Conservation (phyloP, 768 basidiomycete species). For the Mycena haematopus region DNA sequence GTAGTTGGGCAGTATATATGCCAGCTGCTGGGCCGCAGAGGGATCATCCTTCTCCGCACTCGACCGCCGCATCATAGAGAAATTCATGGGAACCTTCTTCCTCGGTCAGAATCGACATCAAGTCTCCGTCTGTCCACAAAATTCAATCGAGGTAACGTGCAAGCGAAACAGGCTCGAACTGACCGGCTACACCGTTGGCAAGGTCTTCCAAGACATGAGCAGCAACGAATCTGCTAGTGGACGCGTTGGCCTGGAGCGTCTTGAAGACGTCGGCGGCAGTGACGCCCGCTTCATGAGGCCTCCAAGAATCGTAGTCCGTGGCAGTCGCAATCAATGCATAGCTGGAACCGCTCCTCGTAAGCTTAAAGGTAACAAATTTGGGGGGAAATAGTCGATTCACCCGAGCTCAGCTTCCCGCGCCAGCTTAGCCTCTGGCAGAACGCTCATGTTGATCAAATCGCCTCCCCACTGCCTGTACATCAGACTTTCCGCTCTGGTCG, state of each 20-base stretch:
- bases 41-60: slow-evolving; percentile 46
- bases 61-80: slow-evolving; percentile 74
- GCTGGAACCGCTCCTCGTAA: slow-evolving; percentile 45
- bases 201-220: slow-evolving; percentile 70
- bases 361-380: not conserved
- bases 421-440: slow-evolving; percentile 93
- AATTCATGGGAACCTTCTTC: slow-evolving; percentile 84
- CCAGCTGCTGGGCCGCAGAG: slow-evolving; percentile 58
- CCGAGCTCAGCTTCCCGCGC: slow-evolving; percentile 95
- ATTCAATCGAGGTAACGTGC: not conserved
- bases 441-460: slow-evolving; percentile 96
- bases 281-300: slow-evolving; percentile 78
- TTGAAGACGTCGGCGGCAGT: slow-evolving; percentile 92
- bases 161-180: not conserved
- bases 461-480: slow-evolving; percentile 95
- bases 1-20: slow-evolving; percentile 80
- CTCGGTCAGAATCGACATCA: slow-evolving; percentile 56
- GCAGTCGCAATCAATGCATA: slow-evolving; percentile 90
- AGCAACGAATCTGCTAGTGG: slow-evolving; percentile 79
- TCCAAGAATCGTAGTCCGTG: slow-evolving; percentile 97
- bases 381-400: slow-evolving; percentile 47
- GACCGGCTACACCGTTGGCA: slow-evolving; percentile 28
- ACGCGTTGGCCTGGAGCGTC: slow-evolving; percentile 85
- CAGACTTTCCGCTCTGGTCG: slow-evolving; percentile 90
- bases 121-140: not conserved